These are phyloP conservation scores for Xerophyta viscosa DNA, from an alignment of 106 monocot species.

Conservation along the genomic window DNA sequence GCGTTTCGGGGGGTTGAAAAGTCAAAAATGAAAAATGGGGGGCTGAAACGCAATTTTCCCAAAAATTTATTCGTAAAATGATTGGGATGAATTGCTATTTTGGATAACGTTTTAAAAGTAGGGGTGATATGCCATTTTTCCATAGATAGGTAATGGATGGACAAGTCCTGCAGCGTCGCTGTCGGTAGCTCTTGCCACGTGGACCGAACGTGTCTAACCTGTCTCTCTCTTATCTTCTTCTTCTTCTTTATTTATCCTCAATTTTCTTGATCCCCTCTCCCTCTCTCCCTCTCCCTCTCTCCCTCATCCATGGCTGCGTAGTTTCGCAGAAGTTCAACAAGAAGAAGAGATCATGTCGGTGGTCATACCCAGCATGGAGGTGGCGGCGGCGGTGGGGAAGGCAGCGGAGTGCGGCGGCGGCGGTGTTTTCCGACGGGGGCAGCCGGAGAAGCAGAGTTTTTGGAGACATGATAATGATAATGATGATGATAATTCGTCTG, in stretches of 20 bases:
- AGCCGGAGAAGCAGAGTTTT: too few species aligned
- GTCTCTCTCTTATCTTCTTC: neutral
- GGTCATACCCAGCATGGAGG: neutral
- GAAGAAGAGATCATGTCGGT: slow-evolving; percentile 3
- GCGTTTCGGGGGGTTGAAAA: too few species aligned
- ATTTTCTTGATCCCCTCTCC: neutral
- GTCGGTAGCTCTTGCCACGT: neutral
- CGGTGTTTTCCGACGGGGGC: neutral
- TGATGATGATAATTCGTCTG: slow-evolving; percentile 12
- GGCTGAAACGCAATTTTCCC: too few species aligned
- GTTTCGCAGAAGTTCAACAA: too few species aligned
- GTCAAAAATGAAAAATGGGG: too few species aligned
- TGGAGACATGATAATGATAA: neutral
- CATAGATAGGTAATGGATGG: too few species aligned
- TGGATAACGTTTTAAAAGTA: too few species aligned
- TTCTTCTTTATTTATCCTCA: neutral
- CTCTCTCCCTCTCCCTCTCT: neutral
- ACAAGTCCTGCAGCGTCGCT: neutral
- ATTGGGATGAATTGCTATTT: too few species aligned
- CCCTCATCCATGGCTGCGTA: neutral
- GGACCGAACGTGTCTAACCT: neutral
- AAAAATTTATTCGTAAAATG: too few species aligned
- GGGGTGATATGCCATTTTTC: too few species aligned
- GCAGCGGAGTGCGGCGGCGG: neutral
- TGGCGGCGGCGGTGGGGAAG: neutral